These are phyloP conservation scores for Chlorociboria aeruginascens DNA, from an alignment of 495 filamentous ascomycete genomes.

Conservation along the genomic window DNA sequence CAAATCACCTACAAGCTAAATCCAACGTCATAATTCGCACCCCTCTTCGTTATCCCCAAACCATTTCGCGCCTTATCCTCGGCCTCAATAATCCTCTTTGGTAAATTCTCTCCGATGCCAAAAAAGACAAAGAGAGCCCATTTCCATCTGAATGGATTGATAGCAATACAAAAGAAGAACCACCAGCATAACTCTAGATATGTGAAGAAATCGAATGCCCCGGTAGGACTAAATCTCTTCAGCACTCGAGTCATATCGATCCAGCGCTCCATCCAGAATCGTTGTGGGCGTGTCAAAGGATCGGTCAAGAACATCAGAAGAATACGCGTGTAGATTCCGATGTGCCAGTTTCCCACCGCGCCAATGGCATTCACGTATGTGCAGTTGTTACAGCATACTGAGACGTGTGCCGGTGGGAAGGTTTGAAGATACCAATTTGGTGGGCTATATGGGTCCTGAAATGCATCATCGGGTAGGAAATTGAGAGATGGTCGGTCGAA, in stretches of 20 bases:
- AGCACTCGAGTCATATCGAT: constrained; percentile 72
- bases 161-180: constrained; percentile 64
- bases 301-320: constrained; percentile 78
- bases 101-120: constrained; percentile 56
- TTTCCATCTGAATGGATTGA: constrained; percentile 83
- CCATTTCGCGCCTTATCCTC: constrained; percentile 34
- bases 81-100: constrained; percentile 47
- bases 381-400: constrained; percentile 67
- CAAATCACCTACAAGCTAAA: too few species aligned
- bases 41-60: too few species aligned
- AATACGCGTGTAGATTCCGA: constrained; percentile 78
- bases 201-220: constrained; percentile 79
- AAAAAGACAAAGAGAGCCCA: constrained; percentile 70
- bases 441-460: constrained; percentile 57
- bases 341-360: constrained; percentile 74
- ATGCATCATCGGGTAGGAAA: constrained; percentile 62
- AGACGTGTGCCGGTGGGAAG: constrained; percentile 55
- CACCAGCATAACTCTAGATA: constrained; percentile 77
- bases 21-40: too few species aligned
- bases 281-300: constrained; percentile 56
- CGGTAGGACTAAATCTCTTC: constrained; percentile 55
- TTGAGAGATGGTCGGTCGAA: constrained; percentile 58
- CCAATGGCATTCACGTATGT: constrained; percentile 71
- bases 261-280: constrained; percentile 72
- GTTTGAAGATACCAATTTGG: constrained; percentile 84